Conservation (phyloP, 768 basidiomycete species). For the Lactarius deliciosus region DNA sequence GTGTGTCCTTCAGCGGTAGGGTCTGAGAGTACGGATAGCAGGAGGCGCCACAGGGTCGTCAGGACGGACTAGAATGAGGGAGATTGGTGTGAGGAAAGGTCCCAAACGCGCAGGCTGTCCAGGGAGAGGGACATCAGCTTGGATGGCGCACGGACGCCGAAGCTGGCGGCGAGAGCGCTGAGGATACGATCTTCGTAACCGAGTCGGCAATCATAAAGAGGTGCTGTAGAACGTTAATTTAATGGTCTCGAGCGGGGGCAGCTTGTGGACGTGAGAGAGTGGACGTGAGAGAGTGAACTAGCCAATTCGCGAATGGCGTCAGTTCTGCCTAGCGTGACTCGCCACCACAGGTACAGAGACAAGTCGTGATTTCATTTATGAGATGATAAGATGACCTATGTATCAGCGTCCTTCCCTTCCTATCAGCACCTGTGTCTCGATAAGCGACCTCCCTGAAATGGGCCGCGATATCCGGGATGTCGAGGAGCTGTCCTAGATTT, state of each 20-base stretch:
- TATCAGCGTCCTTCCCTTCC: too few species aligned
- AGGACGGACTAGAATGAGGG: too few species aligned
- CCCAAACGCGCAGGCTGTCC: too few species aligned
- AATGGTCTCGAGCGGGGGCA: background rate
- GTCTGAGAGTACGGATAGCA: too few species aligned
- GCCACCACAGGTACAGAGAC: background rate
- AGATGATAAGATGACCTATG: too few species aligned
- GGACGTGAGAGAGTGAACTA: too few species aligned
- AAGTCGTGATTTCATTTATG: background rate
- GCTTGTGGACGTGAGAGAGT: background rate
- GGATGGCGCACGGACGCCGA: background rate
- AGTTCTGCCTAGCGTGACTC: background rate
- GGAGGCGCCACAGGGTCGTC: too few species aligned
- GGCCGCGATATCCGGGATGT: too few species aligned
- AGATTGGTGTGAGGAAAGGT: too few species aligned
- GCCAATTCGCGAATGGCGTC: background rate
- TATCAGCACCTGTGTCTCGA: background rate
- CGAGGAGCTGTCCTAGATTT: too few species aligned
- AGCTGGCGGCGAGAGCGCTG: background rate
- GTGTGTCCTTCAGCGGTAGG: too few species aligned
- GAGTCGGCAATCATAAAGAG: background rate
- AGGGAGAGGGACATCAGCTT: too few species aligned
- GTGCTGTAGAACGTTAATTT: background rate
- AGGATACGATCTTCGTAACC: background rate
- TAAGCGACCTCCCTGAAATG: background rate